Evolutionary conservation across 78 protist species (phyloP).

Genomic region (Polysphondylium violaceum): DNA sequence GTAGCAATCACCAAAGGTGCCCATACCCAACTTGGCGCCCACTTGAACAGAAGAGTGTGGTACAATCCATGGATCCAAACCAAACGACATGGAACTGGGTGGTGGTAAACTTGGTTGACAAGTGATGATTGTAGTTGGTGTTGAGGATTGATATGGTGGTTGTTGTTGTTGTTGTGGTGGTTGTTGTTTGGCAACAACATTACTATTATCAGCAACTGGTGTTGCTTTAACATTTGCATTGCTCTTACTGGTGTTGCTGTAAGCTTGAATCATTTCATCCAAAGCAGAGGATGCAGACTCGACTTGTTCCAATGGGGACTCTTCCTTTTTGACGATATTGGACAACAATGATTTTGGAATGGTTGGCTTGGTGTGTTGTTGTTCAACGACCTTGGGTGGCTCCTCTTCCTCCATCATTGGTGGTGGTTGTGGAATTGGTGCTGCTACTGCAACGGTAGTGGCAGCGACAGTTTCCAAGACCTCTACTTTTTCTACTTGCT

Average conservation of each 20-base stretch:
- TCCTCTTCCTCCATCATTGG: too few relatives aligned
- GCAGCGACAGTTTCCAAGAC: too few relatives aligned
- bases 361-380: slow-evolving; percentile 5
- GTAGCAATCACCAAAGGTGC: slow-evolving; percentile 54
- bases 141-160: background rate
- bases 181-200: background rate
- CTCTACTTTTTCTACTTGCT: too few relatives aligned
- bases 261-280: slow-evolving; percentile 38
- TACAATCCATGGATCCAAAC: slow-evolving; percentile 13
- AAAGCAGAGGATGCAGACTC: slow-evolving; percentile 29
- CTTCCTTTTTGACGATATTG: background rate
- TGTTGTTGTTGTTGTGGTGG: slow-evolving; percentile 17
- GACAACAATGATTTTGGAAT: slow-evolving; percentile 29
- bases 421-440: background rate
- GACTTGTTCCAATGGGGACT: slow-evolving; percentile 15
- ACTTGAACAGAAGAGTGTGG: slow-evolving; percentile 30
- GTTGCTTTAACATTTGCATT: background rate
- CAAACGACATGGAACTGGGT: background rate
- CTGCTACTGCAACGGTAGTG: background rate
- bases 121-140: background rate
- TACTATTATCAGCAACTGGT: too few relatives aligned
- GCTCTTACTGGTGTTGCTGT: background rate
- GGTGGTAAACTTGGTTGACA: background rate
- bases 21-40: slow-evolving; percentile 19
- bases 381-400: too few relatives aligned